Evolutionary conservation across 306 rosid genomes (phyloP).

Genomic region (Pachyrhizus erosus): DNA sequence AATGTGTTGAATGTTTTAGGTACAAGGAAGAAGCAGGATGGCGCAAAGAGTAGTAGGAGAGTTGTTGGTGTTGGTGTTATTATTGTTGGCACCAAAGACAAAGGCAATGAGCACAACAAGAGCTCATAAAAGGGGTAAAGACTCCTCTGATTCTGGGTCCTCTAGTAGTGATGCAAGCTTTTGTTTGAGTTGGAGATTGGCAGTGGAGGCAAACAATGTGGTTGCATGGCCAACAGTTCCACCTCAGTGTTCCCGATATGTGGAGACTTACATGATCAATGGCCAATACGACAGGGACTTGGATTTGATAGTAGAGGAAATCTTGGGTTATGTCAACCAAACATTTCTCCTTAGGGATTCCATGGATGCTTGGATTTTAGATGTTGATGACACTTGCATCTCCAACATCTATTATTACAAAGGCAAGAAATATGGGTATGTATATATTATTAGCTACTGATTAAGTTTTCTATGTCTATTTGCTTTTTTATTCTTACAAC

Average conservation of each 20-base stretch:
- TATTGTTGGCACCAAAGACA: neutral
- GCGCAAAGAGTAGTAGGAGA: neutral
- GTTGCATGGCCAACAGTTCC: slow-evolving; percentile 79
- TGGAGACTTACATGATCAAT: slow-evolving; percentile 64
- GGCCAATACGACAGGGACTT: slow-evolving; percentile 73
- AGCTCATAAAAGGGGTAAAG: neutral
- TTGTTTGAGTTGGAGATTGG: slow-evolving; percentile 85
- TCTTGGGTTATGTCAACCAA: slow-evolving; percentile 39
- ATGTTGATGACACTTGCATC: slow-evolving; percentile 86
- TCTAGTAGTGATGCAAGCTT: slow-evolving; percentile 13
- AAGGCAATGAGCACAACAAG: neutral
- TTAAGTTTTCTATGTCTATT: too few species aligned
- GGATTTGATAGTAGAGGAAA: slow-evolving; percentile 54
- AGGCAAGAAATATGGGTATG: slow-evolving; percentile 70
- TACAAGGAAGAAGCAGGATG: neutral
- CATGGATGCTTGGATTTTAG: slow-evolving; percentile 76
- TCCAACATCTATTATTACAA: slow-evolving; percentile 71
- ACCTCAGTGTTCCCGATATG: slow-evolving; percentile 48
- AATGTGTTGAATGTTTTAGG: neutral
- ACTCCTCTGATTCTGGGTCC: neutral
- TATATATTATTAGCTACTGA: too few species aligned
- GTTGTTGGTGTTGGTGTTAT: neutral
- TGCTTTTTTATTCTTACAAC: too few species aligned
- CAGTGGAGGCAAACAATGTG: slow-evolving; percentile 76
- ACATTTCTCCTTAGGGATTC: slow-evolving; percentile 20